Evolutionary conservation across 345 rosid species (phyloP), one percentile per base, ranked within the genome.

Genomic region (Atalantia buxifolia): DNA sequence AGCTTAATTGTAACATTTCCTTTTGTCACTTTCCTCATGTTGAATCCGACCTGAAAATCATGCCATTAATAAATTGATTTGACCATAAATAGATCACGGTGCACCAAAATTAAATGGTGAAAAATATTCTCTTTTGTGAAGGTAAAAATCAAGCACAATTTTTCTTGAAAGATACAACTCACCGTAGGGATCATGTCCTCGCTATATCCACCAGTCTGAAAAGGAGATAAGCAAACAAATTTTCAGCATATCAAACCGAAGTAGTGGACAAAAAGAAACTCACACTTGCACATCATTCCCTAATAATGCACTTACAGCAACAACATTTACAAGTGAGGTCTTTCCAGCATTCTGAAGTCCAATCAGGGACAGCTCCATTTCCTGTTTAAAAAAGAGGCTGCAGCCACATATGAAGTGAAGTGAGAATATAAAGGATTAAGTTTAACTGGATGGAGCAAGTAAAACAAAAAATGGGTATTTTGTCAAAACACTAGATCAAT

Each of bases 21-120:
- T 86, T 94, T 94, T 63, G 97, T 93, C 78, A 94, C 98, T 85
- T 94, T 94, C 88, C 90, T 94, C 98, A 93, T 91, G 86, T 92
- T 94, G 81, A 94, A 94, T 25, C 98, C 98, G 31, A 93, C 98
- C 97, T 94, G 85, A 74, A 75, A 80, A 66, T 56, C 36, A 70
- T 63, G 50, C 63, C n/a, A 74, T 28, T 25, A 21, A 62, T 30
- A 45, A 31, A 31, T 79, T 24, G 53, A 71, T 53, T 24, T 59
- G 13, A 30, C 67, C 71, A 27, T 55, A 65, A 25, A 53, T 7
- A 42, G 69, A 57, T 57, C 9, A 38, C 35, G 12, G 5, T 42
- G n/a, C 35, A 74, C n/a, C 2, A 25, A 73, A 27, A 69, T 33
- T 35, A 77, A 71, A 55, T 14, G n/a, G 76, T 21, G 19, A 40